phyloP scores from a whole-genome alignment of 306 rosid genomes.

The Prosopis cineraria region DNA sequence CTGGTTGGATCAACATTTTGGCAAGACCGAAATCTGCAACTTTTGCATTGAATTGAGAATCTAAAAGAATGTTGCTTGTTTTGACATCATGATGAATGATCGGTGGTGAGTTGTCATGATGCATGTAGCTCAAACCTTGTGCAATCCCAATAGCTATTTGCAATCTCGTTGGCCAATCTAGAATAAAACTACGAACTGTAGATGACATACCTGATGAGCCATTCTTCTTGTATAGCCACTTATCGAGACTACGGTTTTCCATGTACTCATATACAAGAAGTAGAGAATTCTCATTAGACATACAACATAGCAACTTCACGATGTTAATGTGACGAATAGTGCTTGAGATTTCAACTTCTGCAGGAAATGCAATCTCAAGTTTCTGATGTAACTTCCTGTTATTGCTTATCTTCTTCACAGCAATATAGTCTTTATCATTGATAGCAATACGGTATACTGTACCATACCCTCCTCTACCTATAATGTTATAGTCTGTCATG shows the following conservation, averaged over 20 bases:
- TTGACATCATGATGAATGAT: constrained; percentile 80
- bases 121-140: constrained; percentile 86
- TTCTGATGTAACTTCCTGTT: constrained; percentile 53
- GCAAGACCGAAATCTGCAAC: constrained; percentile 91
- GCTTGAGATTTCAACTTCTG: constrained; percentile 73
- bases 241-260: constrained; percentile 71
- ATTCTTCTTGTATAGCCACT: constrained; percentile 58
- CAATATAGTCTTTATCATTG: constrained; percentile 51
- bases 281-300: constrained; percentile 55
- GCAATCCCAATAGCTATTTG: constrained; percentile 73
- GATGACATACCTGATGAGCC: constrained; percentile 35
- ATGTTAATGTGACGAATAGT: constrained; percentile 77
- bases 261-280: constrained; percentile 82
- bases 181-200: constrained; percentile 32
- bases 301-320: constrained; percentile 71
- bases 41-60: constrained; percentile 71
- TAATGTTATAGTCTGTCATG: constrained; percentile 47
- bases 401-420: constrained; percentile 68
- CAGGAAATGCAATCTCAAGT: constrained; percentile 68
- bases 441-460: constrained; percentile 64
- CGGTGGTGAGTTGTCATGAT: constrained; percentile 69
- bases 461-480: constrained; percentile 87
- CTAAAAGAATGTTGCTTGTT: constrained; percentile 78
- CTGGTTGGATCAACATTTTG: constrained; percentile 64
- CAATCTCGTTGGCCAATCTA: constrained; percentile 75